Evolutionary conservation across 257 asterid genomes (phyloP).

Genomic region (Jacaranda copaia): DNA sequence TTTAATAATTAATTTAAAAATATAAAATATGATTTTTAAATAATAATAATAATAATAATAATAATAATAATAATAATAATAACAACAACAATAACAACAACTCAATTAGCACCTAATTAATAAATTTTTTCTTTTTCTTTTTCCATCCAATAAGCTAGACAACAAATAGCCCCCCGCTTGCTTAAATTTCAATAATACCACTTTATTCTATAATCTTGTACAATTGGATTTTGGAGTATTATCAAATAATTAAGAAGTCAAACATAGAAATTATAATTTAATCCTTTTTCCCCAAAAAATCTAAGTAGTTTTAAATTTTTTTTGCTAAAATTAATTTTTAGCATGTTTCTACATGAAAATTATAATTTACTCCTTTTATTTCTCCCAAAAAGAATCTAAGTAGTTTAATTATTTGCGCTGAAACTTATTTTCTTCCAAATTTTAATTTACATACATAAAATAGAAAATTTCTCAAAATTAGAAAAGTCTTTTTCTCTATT

Average conservation of each 20-base stretch:
- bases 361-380: too few species aligned
- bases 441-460: too few species aligned
- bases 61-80: not conserved
- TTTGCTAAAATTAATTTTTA: not conserved
- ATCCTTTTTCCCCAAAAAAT: not conserved
- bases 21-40: not conserved
- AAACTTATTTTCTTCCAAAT: too few species aligned
- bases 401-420: too few species aligned
- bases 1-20: not conserved
- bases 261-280: not conserved
- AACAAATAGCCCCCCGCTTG: too few species aligned
- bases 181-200: too few species aligned
- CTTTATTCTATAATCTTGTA: not conserved
- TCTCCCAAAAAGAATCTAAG: too few species aligned
- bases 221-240: not conserved
- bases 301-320: not conserved
- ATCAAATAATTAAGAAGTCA: not conserved
- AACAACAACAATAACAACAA: not conserved
- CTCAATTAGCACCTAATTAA: not conserved
- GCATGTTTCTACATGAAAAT: too few species aligned
- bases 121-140: not conserved
- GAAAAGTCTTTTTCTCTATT: too few species aligned
- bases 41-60: not conserved
- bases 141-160: too few species aligned
- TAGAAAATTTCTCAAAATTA: too few species aligned